phyloP scores from a whole-genome alignment of 192 early-diverging fungal species.

The Piromyces sp. region DNA sequence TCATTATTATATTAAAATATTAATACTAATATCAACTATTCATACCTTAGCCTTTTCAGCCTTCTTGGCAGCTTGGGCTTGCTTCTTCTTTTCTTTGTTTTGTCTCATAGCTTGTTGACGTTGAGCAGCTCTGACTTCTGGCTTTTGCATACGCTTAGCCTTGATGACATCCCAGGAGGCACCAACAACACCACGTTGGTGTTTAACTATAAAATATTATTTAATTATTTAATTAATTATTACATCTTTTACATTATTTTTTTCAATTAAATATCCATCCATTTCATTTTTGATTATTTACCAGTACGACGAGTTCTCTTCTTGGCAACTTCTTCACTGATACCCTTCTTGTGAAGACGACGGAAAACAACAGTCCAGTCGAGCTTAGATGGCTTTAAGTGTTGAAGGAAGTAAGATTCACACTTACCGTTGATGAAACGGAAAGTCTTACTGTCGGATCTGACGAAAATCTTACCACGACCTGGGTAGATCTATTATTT shows the following conservation, averaged over 20 bases:
- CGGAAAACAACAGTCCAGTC: slow-evolving; percentile 94
- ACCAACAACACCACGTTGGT: slow-evolving; percentile 88
- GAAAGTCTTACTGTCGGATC: slow-evolving; percentile 82
- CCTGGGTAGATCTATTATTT: slow-evolving; percentile 99
- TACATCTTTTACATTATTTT: too few species aligned
- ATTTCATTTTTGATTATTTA: background rate
- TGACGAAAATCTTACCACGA: slow-evolving; percentile 87
- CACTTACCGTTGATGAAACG: slow-evolving; percentile 93
- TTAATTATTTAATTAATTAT: too few species aligned
- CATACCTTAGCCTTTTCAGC: slow-evolving; percentile 68
- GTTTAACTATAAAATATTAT: slow-evolving; percentile 53
- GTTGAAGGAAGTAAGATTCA: slow-evolving; percentile 93
- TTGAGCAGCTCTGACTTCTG: slow-evolving; percentile 81
- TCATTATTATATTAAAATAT: too few species aligned
- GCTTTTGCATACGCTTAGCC: slow-evolving; percentile 92
- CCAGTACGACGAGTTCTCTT: slow-evolving; percentile 40
- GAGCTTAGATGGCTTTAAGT: slow-evolving; percentile 93
- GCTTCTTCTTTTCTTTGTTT: slow-evolving; percentile 88
- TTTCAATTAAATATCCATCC: too few species aligned
- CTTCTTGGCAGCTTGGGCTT: slow-evolving; percentile 69
- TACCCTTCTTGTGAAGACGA: slow-evolving; percentile 97
- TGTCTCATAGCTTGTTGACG: slow-evolving; percentile 67
- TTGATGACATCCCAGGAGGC: slow-evolving; percentile 89
- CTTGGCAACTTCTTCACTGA: slow-evolving; percentile 86
- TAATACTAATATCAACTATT: too few species aligned